Evolutionary conservation across 176 grass and related monocot species (phyloP), one percentile per base, ranked within the genome.

Genomic region (Eremochloa ophiuroides): DNA sequence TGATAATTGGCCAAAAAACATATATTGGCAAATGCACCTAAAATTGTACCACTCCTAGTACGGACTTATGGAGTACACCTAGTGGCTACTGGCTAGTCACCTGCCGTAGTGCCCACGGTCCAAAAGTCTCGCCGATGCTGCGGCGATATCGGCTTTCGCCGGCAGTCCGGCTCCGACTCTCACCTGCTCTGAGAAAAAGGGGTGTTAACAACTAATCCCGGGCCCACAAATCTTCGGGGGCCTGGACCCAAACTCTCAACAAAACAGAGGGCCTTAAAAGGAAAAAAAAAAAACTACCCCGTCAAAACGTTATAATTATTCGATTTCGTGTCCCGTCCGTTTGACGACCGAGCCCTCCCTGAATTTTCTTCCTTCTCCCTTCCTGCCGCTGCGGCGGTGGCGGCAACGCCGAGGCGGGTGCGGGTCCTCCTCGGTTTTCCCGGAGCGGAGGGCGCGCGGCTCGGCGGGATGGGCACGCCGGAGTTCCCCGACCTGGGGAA

Each of bases 401-500:
- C 41, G 43, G 44, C 37, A 55, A 62, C 44, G 79, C 18, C 18
- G 42, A 38, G 44, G 37, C 48, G 60, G 17, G 13, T 18, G 18
- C n/a, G n/a, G n/a, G 13, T 25, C 16, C 25, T 48, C 46, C 43
- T 48, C 6, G 31, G 50, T 16, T 33, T 4, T 33, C 20, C 28
- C 17, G 38, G 8, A 9, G 13, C 22, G 22, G 27, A 2, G 77
- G 26, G 18, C 51, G 53, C 14, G 73, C 22, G 53, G 44, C 33
- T 50, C 4, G 50, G 35, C 7, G 73, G 15, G 14, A 99, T 99
- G 96, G 96, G 96, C 29, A 99, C 96, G 58, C 96, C 93, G 47
- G 97, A 93, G 86, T 99, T 99, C 40, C 96, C 93, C 10, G 22
- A 95, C 82, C 88, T 99, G 26, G 97, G 97, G 40, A 78, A 75